Evolutionary conservation across 1,284 basidiomycete species (phyloP).

Genomic region (Thecaphora frezii): DNA sequence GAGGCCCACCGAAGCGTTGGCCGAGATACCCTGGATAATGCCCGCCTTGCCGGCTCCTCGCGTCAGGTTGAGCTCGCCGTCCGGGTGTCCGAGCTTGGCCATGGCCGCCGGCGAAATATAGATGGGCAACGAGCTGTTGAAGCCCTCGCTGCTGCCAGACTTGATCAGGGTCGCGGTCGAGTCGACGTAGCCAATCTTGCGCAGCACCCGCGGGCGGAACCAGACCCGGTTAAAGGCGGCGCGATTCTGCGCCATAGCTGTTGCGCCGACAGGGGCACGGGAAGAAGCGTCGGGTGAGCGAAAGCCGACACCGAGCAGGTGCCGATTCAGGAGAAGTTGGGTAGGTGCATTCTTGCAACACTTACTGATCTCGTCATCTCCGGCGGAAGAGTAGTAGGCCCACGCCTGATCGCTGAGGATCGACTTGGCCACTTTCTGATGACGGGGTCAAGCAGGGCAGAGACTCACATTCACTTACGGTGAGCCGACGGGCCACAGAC

Average conservation of each 20-base stretch:
- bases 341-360: constrained; percentile 65
- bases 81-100: constrained; percentile 86
- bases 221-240: constrained; percentile 86
- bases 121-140: constrained; percentile 29
- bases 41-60: constrained; percentile 70
- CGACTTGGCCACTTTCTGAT: constrained; percentile 31
- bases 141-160: constrained; percentile 10
- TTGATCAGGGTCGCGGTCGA: constrained; percentile 59
- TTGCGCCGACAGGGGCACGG: neutral
- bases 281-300: too few species aligned
- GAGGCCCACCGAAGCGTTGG: constrained; percentile 78
- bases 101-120: constrained; percentile 85
- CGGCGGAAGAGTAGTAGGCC: constrained; percentile 58
- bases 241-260: constrained; percentile 67
- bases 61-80: constrained; percentile 87
- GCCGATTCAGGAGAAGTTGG: too few species aligned
- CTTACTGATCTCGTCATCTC: constrained; percentile 64
- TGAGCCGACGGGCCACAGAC: neutral
- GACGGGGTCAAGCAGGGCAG: too few species aligned
- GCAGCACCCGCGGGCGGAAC: constrained; percentile 87
- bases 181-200: constrained; percentile 83
- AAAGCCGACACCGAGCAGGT: too few species aligned
- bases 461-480: too few species aligned
- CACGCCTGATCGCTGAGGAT: constrained; percentile 53
- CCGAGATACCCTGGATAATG: constrained; percentile 84